These are phyloP conservation scores for Fusarium sp. DNA, from an alignment of 2,329 filamentous ascomycete species.

Conservation along the genomic window DNA sequence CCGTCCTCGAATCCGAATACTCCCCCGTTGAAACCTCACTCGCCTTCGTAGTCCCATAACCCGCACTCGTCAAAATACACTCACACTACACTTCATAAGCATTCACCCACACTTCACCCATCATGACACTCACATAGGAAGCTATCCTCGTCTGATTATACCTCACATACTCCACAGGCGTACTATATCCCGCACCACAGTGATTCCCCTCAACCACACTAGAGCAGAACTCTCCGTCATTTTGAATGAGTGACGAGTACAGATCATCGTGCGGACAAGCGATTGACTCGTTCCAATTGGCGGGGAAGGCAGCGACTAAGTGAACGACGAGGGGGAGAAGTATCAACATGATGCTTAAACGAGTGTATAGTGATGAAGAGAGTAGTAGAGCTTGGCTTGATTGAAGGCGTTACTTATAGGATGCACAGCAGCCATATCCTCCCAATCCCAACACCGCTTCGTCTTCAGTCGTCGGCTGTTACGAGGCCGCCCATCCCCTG, in stretches of 20 bases:
- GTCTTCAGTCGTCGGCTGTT: not conserved
- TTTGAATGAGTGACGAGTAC: slow-evolving; percentile 47
- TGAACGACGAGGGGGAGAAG: slow-evolving; percentile 25
- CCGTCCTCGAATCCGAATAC: slow-evolving; percentile 7
- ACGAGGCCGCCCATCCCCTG: slow-evolving; percentile 7
- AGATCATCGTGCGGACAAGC: slow-evolving; percentile 48
- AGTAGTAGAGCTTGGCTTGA: not conserved
- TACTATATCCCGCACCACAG: slow-evolving; percentile 42
- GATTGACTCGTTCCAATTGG: slow-evolving; percentile 32
- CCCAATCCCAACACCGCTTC: not conserved
- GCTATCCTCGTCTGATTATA: slow-evolving; percentile 49
- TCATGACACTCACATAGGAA: slow-evolving; percentile 46
- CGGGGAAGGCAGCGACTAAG: slow-evolving; percentile 18
- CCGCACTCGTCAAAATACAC: slow-evolving; percentile 42
- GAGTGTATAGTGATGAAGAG: slow-evolving; percentile 24
- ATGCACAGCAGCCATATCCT: slow-evolving; percentile 1
- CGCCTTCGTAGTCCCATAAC: not conserved
- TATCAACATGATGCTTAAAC: slow-evolving; percentile 42
- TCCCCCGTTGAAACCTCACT: not conserved
- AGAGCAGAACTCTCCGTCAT: slow-evolving; percentile 49
- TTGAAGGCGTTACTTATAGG: slow-evolving; percentile 34
- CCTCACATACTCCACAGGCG: slow-evolving; percentile 47
- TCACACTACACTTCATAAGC: slow-evolving; percentile 43
- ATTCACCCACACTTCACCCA: not conserved
- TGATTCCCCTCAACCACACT: slow-evolving; percentile 44